A percentile compares a stretch with the other conserved stretches of the same genome.
These are phyloP conservation scores for Exophiala phaeomuriformis DNA, from an alignment of 2,329 filamentous ascomycete species.

Conservation along the genomic window DNA sequence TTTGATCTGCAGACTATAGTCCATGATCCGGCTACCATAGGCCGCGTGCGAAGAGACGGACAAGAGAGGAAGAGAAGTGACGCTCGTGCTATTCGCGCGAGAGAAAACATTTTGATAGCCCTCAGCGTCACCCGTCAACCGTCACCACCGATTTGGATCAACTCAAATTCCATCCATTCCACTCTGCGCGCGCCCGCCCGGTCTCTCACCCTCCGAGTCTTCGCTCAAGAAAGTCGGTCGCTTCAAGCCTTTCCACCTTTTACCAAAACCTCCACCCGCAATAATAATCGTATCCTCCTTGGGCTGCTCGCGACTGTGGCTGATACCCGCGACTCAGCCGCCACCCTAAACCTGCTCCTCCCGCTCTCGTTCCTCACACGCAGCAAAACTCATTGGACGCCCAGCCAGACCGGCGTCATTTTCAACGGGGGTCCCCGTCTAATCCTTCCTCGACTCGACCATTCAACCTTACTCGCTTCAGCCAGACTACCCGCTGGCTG, in stretches of 20 bases:
- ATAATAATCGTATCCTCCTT: background rate
- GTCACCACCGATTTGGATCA: background rate
- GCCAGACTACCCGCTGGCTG: background rate
- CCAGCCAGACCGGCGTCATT: constrained; percentile 10
- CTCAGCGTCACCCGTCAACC: background rate
- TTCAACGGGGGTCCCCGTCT: constrained; percentile 8
- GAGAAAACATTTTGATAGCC: background rate
- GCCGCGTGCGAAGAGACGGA: background rate
- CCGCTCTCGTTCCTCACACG: background rate
- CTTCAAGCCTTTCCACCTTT: background rate
- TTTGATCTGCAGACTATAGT: background rate
- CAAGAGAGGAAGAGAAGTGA: background rate
- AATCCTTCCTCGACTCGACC: constrained; percentile 4
- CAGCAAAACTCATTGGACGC: background rate
- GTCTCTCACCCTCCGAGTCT: background rate
- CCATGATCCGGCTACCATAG: background rate
- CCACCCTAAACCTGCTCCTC: background rate
- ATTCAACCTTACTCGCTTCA: constrained; percentile 3
- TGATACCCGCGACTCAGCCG: background rate
- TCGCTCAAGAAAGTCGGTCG: background rate
- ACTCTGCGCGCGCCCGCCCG: background rate
- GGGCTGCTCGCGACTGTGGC: background rate
- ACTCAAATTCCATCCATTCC: background rate
- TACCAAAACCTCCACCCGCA: background rate
- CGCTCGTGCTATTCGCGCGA: background rate